Percentiles rank a stretch among this genome's conserved stretches.
Conservation (phyloP, 352 stramenopile genomes). For the Pythium apleroticum region DNA sequence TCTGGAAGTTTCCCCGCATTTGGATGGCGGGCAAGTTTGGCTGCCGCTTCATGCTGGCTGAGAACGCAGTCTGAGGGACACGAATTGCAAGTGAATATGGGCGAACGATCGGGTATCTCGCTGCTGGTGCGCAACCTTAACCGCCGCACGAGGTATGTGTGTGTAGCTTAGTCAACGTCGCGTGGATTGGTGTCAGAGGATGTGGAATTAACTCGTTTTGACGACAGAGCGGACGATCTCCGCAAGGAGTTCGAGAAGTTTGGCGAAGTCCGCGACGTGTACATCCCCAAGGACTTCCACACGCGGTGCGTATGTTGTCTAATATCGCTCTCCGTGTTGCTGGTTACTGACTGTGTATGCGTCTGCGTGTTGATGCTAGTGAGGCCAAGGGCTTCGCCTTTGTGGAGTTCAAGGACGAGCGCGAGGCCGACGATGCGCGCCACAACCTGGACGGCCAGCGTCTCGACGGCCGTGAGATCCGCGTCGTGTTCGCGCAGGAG, state of each 20-base stretch:
- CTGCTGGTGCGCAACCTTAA: constrained; percentile 94
- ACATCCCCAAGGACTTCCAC: constrained; percentile 95
- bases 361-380: constrained; percentile 30
- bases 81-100: constrained; percentile 17
- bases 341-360: too few relatives aligned
- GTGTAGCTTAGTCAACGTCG: not conserved
- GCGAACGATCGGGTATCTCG: constrained; percentile 77
- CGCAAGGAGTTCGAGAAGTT: constrained; percentile 92
- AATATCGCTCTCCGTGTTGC: too few relatives aligned
- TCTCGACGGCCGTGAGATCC: constrained; percentile 92
- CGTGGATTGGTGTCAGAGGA: constrained; percentile 1
- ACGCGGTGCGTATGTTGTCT: constrained; percentile 61
- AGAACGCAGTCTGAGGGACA: not conserved
- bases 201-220: constrained; percentile 2
- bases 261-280: constrained; percentile 94
- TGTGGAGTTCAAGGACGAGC: constrained; percentile 93
- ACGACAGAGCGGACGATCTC: constrained; percentile 84
- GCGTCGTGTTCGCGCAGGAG: constrained; percentile 96
- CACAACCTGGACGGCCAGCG: constrained; percentile 90
- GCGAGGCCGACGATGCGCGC: constrained; percentile 88
- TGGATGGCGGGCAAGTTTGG: constrained; percentile 2
- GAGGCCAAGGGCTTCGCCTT: constrained; percentile 96
- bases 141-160: constrained; percentile 72
- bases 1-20: constrained; percentile 2
- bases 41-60: not conserved